These are phyloP conservation scores for Neofusicoccum sp. DNA, from an alignment of 2,329 filamentous ascomycete genomes.

Conservation along the genomic window DNA sequence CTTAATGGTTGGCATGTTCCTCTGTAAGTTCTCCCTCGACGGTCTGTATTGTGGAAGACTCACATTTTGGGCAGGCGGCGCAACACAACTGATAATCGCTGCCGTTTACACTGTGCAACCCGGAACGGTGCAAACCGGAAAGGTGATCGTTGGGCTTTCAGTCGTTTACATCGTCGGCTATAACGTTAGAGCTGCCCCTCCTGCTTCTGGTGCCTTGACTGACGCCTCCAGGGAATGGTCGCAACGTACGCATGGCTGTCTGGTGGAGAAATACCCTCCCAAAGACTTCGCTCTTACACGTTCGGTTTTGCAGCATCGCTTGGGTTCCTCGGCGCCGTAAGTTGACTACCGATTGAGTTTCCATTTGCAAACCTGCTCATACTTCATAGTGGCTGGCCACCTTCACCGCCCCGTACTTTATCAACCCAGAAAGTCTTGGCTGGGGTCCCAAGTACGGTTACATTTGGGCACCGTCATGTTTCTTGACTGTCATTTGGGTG, in stretches of 20 bases:
- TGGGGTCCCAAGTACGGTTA: slow-evolving; percentile 60
- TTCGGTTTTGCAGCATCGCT: slow-evolving; percentile 58
- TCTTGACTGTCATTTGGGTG: slow-evolving; percentile 38
- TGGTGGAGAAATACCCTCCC: slow-evolving; percentile 60
- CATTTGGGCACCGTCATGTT: slow-evolving; percentile 42
- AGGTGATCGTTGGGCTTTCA: slow-evolving; percentile 56
- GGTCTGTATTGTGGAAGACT: accelerated
- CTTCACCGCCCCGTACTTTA: slow-evolving; percentile 62
- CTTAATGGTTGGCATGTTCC: slow-evolving; percentile 52
- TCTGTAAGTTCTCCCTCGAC: slow-evolving; percentile 41
- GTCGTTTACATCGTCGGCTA: slow-evolving; percentile 59
- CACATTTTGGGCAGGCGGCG: slow-evolving; percentile 33
- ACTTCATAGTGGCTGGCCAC: slow-evolving; percentile 52
- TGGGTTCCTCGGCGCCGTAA: slow-evolving; percentile 54
- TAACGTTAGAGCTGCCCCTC: slow-evolving; percentile 35
- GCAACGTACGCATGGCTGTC: slow-evolving; percentile 61
- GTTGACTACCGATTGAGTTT: not conserved
- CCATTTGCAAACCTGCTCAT: not conserved
- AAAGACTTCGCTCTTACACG: slow-evolving; percentile 60
- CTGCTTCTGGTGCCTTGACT: not conserved
- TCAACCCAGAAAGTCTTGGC: slow-evolving; percentile 57
- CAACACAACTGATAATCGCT: slow-evolving; percentile 58
- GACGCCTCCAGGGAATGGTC: slow-evolving; percentile 44
- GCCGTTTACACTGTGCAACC: slow-evolving; percentile 55
- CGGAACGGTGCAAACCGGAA: slow-evolving; percentile 42